phyloP scores from a whole-genome alignment of 148 eudicot species.

The Pouteria glomerata region DNA sequence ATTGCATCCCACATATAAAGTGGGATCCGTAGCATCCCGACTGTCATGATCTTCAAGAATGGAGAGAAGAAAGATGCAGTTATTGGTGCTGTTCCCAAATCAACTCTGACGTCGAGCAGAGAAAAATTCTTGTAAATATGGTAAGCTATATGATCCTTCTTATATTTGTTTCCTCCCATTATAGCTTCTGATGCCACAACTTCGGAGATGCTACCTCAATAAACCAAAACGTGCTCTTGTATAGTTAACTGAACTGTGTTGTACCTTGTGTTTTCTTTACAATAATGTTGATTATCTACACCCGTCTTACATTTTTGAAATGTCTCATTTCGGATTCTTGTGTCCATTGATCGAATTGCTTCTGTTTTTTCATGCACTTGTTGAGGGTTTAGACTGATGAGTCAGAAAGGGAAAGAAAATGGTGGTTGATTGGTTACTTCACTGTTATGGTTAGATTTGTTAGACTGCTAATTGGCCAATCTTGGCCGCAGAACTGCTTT shows the following conservation, averaged over 20 bases:
- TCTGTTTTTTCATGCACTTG: background rate
- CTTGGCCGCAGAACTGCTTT: no score
- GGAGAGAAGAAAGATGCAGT: slow-evolving; percentile 93
- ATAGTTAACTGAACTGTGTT: slow-evolving; percentile 10
- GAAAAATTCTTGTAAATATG: slow-evolving; percentile 63
- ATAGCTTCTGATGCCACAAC: background rate
- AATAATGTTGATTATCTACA: background rate
- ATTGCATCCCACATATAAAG: slow-evolving; percentile 68
- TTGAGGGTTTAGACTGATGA: no score
- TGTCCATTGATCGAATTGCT: background rate
- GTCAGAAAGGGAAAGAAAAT: no score
- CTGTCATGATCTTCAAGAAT: slow-evolving; percentile 71
- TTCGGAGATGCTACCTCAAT: slow-evolving; percentile 6
- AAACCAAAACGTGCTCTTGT: slow-evolving; percentile 9
- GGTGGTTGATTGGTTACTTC: no score
- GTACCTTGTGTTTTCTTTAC: background rate
- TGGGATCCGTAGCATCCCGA: slow-evolving; percentile 91
- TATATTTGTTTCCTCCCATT: background rate
- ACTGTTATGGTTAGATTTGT: no score
- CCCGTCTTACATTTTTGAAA: slow-evolving; percentile 1
- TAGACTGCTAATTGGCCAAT: no score
- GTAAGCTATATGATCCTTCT: slow-evolving; percentile 3
- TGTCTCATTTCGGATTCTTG: background rate
- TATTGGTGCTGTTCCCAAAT: slow-evolving; percentile 92
- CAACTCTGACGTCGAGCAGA: slow-evolving; percentile 60